These are phyloP conservation scores for Pseudohalonectria lignicola DNA, from an alignment of 2,329 filamentous ascomycete genomes.

Conservation along the genomic window DNA sequence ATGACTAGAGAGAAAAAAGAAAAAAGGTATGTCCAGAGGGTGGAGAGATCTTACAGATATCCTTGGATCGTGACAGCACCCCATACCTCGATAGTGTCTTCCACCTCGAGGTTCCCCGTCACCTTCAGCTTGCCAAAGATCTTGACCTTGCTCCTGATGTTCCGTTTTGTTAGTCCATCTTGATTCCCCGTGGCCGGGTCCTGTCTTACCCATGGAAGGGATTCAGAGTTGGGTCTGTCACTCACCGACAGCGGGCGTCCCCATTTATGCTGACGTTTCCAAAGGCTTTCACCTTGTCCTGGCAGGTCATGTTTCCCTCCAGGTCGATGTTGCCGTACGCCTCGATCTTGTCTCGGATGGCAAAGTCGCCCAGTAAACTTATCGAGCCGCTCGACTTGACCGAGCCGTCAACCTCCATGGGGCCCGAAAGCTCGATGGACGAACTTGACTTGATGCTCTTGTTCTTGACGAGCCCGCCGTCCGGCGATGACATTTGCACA, in stretches of 20 bases:
- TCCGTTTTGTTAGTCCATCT: too few species aligned
- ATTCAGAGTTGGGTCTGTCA: too few species aligned
- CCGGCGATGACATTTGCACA: slow-evolving; percentile 1
- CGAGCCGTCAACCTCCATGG: slow-evolving; percentile 34
- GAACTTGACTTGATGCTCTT: slow-evolving; percentile 30
- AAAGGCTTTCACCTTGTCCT: slow-evolving; percentile 10
- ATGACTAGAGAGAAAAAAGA: too few species aligned
- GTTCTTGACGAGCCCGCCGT: slow-evolving; percentile 15
- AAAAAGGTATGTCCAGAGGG: too few species aligned
- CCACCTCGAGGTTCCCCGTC: slow-evolving; percentile 27
- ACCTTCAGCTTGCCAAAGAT: slow-evolving; percentile 34
- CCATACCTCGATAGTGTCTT: slow-evolving; percentile 31
- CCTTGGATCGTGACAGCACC: slow-evolving; percentile 33
- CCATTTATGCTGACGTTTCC: background rate
- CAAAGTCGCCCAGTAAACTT: slow-evolving; percentile 30
- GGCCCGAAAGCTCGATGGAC: slow-evolving; percentile 27
- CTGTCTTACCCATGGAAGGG: too few species aligned
- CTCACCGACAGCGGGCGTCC: background rate
- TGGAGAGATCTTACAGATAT: slow-evolving; percentile 30
- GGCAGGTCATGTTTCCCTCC: slow-evolving; percentile 29
- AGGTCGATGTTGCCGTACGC: slow-evolving; percentile 32
- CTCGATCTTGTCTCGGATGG: slow-evolving; percentile 31
- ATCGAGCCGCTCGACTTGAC: slow-evolving; percentile 34
- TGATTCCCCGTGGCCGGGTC: too few species aligned
- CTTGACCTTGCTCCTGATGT: slow-evolving; percentile 29